Evolutionary conservation across 2,329 filamentous ascomycete species (phyloP).

Genomic region (Alternaria rosae): DNA sequence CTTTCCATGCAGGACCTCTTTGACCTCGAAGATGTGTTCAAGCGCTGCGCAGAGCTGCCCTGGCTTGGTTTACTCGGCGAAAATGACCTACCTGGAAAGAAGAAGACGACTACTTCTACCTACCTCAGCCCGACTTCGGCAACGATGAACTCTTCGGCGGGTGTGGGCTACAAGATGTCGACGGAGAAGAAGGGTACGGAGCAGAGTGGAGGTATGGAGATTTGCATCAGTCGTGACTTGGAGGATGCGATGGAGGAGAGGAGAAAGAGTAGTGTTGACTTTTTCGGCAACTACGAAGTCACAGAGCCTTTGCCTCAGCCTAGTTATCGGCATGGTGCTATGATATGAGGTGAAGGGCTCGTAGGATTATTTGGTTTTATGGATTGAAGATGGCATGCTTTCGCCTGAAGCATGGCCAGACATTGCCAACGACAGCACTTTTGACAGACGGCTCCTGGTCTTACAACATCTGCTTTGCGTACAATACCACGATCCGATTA

Average conservation of each 20-base stretch:
- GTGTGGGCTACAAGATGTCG: conserved; percentile 46
- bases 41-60: conserved; percentile 40
- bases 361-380: not conserved
- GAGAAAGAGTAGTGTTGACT: conserved; percentile 44
- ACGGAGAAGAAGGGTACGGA: conserved; percentile 43
- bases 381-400: not conserved
- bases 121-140: conserved; percentile 25
- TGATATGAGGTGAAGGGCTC: conserved; percentile 31
- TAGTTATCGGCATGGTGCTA: conserved; percentile 36
- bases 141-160: conserved; percentile 22
- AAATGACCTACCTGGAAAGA: conserved; percentile 24
- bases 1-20: conserved; percentile 48
- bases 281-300: conserved; percentile 47
- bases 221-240: conserved; percentile 43
- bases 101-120: conserved; percentile 7
- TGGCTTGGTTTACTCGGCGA: conserved; percentile 41
- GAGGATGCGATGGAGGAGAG: conserved; percentile 41
- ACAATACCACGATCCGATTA: not conserved
- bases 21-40: conserved; percentile 46
- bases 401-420: not conserved
- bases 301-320: conserved; percentile 45
- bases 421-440: not conserved
- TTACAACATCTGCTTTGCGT: not conserved
- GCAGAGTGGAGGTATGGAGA: conserved; percentile 48
- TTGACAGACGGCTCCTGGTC: not conserved